Evolutionary conservation across 2,329 filamentous ascomycete species (phyloP).

Genomic region (Ambrosiella xylebori): DNA sequence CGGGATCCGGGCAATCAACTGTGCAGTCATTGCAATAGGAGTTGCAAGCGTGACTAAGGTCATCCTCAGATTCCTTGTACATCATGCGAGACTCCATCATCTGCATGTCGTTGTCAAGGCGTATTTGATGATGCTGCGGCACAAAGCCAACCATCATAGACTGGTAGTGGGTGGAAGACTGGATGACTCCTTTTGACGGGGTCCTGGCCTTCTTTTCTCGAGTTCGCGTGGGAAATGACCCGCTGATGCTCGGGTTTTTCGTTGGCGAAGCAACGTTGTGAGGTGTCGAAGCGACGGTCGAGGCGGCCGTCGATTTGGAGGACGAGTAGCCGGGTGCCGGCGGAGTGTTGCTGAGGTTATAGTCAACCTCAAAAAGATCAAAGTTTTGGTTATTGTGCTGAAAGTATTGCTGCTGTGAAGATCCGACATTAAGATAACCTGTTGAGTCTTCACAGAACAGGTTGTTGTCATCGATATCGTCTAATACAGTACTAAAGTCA

Average conservation of each 20-base stretch:
- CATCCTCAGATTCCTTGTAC: too few relatives aligned
- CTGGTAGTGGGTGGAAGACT: not conserved
- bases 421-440: not conserved
- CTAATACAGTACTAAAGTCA: constrained; percentile 4
- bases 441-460: not conserved
- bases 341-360: too few relatives aligned
- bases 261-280: not conserved
- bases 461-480: constrained; percentile 1
- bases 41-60: constrained; percentile 20
- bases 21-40: constrained; percentile 22
- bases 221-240: constrained; percentile 2
- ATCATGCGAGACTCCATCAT: constrained; percentile 16
- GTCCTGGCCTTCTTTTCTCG: not conserved
- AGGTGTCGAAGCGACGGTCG: not conserved
- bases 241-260: not conserved
- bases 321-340: too few relatives aligned
- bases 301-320: not conserved
- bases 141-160: not conserved
- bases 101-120: not conserved
- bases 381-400: not conserved
- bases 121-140: not conserved
- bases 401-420: not conserved
- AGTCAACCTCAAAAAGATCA: not conserved
- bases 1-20: constrained; percentile 22
- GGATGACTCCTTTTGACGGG: not conserved